Percentiles rank a stretch among this genome's conserved stretches.
Conservation (phyloP, 2,329 filamentous ascomycete genomes). For the Penicillium sp. region DNA sequence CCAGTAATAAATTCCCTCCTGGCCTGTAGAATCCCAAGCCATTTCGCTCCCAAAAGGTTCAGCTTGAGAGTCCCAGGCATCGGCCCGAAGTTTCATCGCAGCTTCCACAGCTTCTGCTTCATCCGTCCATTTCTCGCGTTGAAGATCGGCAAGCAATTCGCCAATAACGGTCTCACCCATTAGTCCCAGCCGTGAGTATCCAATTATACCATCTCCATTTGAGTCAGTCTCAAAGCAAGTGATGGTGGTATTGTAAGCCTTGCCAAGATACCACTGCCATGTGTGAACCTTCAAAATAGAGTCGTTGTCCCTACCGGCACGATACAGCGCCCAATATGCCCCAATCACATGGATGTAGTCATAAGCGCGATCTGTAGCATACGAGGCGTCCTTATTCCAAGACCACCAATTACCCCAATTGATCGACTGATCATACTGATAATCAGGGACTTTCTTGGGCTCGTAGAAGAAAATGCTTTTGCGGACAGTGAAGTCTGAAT, state of each 20-base stretch:
- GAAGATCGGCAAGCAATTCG: slow-evolving; percentile 56
- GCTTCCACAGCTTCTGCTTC: slow-evolving; percentile 48
- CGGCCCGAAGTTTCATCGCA: slow-evolving; percentile 55
- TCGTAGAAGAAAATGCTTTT: slow-evolving; percentile 65
- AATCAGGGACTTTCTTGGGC: slow-evolving; percentile 48
- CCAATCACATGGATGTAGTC: slow-evolving; percentile 63
- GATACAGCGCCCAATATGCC: slow-evolving; percentile 63
- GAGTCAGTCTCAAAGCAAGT: slow-evolving; percentile 39
- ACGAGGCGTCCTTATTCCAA: slow-evolving; percentile 55
- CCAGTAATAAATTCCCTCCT: slow-evolving; percentile 67
- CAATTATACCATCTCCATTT: slow-evolving; percentile 40
- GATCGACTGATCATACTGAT: slow-evolving; percentile 48
- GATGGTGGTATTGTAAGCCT: slow-evolving; percentile 57
- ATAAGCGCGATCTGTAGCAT: slow-evolving; percentile 57
- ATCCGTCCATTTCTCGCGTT: slow-evolving; percentile 49
- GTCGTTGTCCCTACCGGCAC: slow-evolving; percentile 56
- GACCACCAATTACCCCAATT: slow-evolving; percentile 58
- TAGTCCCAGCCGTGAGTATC: slow-evolving; percentile 39
- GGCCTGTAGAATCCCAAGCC: slow-evolving; percentile 66
- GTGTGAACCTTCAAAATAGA: slow-evolving; percentile 45
- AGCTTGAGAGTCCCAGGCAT: slow-evolving; percentile 54
- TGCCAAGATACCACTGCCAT: slow-evolving; percentile 61
- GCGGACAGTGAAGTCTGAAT: slow-evolving; percentile 52
- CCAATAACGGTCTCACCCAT: slow-evolving; percentile 66
- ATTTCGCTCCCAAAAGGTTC: slow-evolving; percentile 65